phyloP scores from a whole-genome alignment of 345 rosid species.

The Eucalyptus pauciflora region DNA sequence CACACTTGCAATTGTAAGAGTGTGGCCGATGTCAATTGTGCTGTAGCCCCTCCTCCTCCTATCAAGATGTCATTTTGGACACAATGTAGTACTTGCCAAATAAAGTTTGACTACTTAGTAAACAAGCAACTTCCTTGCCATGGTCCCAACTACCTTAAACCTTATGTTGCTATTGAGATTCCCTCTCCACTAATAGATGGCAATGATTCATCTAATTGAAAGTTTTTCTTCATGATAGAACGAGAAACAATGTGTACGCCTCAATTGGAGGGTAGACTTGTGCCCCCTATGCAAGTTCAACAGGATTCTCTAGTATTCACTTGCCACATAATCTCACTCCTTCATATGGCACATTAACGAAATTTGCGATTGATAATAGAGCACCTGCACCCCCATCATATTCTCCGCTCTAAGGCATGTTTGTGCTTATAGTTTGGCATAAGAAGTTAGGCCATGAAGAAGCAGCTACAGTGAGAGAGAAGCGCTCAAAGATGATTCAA shows the following conservation, averaged over 20 bases:
- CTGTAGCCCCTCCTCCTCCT: not conserved
- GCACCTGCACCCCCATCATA: not conserved
- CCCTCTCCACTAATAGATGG: conserved; percentile 12
- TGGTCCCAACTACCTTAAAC: not conserved
- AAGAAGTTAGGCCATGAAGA: conserved; percentile 4
- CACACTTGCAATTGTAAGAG: not conserved
- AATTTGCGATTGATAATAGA: not conserved
- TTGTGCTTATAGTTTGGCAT: not conserved
- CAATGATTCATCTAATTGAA: not conserved
- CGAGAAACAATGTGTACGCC: not conserved
- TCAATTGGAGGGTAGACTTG: not conserved
- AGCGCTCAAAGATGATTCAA: not conserved
- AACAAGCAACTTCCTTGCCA: conserved; percentile 15
- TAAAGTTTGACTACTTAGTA: conserved; percentile 22
- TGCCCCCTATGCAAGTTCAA: not conserved
- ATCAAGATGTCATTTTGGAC: conserved; percentile 32
- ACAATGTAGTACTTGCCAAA: conserved; percentile 13
- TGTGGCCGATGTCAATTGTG: not conserved
- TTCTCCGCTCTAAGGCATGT: not conserved
- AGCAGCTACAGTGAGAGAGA: not conserved
- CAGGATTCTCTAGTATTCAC: not conserved
- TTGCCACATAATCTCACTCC: not conserved
- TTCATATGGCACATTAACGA: not conserved
- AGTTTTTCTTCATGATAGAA: not conserved
- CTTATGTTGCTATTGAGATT: conserved; percentile 21